Evolutionary conservation across 352 stramenopile genomes (phyloP).

Genomic region (Phytophthora lateralis): DNA sequence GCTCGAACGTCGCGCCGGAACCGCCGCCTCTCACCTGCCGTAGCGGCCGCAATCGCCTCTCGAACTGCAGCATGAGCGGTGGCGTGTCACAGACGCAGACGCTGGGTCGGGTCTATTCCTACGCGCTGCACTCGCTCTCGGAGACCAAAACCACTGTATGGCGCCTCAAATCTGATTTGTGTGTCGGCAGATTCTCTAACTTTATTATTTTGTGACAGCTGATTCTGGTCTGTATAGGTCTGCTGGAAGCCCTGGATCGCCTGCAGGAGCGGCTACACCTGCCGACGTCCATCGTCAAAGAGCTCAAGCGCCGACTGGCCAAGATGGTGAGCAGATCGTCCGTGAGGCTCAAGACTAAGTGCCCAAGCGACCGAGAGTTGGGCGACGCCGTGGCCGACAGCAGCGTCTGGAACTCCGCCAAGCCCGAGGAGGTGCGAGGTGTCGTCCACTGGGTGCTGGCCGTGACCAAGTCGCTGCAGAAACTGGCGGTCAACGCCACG

Average conservation of each 20-base stretch:
- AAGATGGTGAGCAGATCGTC: slow-evolving; percentile 72
- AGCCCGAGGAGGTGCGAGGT: slow-evolving; percentile 68
- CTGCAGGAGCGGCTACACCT: slow-evolving; percentile 76
- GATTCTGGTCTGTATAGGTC: slow-evolving; percentile 75
- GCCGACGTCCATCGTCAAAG: slow-evolving; percentile 70
- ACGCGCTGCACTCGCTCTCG: slow-evolving; percentile 62
- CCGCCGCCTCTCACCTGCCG: background rate
- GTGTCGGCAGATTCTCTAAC: slow-evolving; percentile 3
- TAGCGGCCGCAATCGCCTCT: slow-evolving; percentile 1
- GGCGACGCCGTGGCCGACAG: slow-evolving; percentile 62
- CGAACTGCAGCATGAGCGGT: slow-evolving; percentile 11
- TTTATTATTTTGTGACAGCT: slow-evolving; percentile 45
- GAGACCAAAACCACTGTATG: slow-evolving; percentile 79
- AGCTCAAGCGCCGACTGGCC: slow-evolving; percentile 68
- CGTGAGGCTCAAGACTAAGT: slow-evolving; percentile 33
- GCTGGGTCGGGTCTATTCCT: slow-evolving; percentile 54
- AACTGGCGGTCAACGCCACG: slow-evolving; percentile 50
- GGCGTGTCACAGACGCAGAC: slow-evolving; percentile 32
- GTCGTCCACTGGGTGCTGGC: slow-evolving; percentile 71
- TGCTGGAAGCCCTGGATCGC: slow-evolving; percentile 76
- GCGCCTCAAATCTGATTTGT: slow-evolving; percentile 13
- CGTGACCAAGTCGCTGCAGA: slow-evolving; percentile 66
- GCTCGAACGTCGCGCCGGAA: slow-evolving; percentile 1
- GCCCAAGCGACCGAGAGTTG: slow-evolving; percentile 33
- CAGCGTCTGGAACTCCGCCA: slow-evolving; percentile 52